Evolutionary conservation across 257 asterid species (phyloP), one percentile per base, ranked within the genome.

Genomic region (Thymus mandschuricus): DNA sequence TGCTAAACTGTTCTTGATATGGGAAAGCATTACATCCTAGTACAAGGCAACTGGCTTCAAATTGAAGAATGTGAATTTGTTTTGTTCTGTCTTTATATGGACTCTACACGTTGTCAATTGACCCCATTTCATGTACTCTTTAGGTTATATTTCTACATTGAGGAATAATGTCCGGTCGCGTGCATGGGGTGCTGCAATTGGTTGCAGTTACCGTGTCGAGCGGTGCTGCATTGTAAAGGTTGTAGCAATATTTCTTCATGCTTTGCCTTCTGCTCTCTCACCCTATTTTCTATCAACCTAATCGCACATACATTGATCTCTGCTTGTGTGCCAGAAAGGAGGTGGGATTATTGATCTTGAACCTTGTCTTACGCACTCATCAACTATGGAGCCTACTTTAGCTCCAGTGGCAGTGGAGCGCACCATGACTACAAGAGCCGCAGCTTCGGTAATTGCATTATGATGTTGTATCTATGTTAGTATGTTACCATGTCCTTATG

Each of bases 361-460:
- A 81, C 97, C 98, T 55, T 91, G 98, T 77, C 96, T 88, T 55
- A 86, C 96, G 60, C 98, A 95, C 82, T 89, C 97, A 66, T 91
- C 97, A 69, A 88, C 97, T 38, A 79, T 95, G 91, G 98, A 95
- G 86, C 98, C 99, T 82, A 95, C 99, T 63, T 88, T 92, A 69
- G 98, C 98, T 76, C 99, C 99, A 8, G 98, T 89, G 65, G 90
- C 97, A 69, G 97, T 81, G 63, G 98, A 95, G 85, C 96, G 97
- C 78, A 95, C 96, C 64, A 95, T 95, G 97, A 95, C 99, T 70
- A 92, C 97, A 12, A 82, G 96, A 78, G 98, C 98, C 30, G 99
- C 99, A 69, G 97, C 99, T 80, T 89, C 92, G 96, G 99, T 95
- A 89, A 61, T 60, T 78, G 28, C 69, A 12, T 82, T 66, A 34